Percentiles rank a stretch among this genome's conserved stretches.
phyloP scores from a whole-genome alignment of 345 rosid genomes.

The Triadica sebifera region DNA sequence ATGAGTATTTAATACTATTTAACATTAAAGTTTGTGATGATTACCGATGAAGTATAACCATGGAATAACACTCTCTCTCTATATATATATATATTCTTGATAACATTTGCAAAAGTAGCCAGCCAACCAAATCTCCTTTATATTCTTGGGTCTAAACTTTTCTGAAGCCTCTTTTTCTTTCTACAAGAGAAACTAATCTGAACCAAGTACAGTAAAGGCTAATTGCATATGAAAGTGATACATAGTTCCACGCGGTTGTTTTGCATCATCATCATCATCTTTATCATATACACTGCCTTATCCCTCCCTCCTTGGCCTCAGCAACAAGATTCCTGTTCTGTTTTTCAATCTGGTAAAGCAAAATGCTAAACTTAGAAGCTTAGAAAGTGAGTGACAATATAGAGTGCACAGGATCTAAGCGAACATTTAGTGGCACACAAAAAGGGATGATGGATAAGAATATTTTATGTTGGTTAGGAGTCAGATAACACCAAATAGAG shows the following conservation, averaged over 20 bases:
- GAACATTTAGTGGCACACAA: background rate
- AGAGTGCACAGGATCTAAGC: background rate
- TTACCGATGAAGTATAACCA: too few species aligned
- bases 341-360: background rate
- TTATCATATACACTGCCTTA: slow-evolving; percentile 5
- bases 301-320: slow-evolving; percentile 11
- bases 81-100: too few species aligned
- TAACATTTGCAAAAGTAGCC: slow-evolving; percentile 5
- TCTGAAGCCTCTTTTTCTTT: too few species aligned
- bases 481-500: slow-evolving; percentile 2
- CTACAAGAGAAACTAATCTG: background rate
- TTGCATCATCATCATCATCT: slow-evolving; percentile 12
- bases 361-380: too few species aligned
- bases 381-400: background rate
- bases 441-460: too few species aligned
- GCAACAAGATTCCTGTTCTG: slow-evolving; percentile 11
- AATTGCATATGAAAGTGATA: slow-evolving; percentile 10
- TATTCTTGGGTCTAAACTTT: too few species aligned
- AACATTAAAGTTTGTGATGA: too few species aligned
- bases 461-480: background rate
- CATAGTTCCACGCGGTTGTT: slow-evolving; percentile 9
- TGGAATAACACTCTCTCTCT: too few species aligned
- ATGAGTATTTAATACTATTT: too few species aligned
- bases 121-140: background rate
- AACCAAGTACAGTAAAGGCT: slow-evolving; percentile 2